Evolutionary conservation across 2,329 filamentous ascomycete genomes (phyloP).

Genomic region (Celoporthe dispersa): DNA sequence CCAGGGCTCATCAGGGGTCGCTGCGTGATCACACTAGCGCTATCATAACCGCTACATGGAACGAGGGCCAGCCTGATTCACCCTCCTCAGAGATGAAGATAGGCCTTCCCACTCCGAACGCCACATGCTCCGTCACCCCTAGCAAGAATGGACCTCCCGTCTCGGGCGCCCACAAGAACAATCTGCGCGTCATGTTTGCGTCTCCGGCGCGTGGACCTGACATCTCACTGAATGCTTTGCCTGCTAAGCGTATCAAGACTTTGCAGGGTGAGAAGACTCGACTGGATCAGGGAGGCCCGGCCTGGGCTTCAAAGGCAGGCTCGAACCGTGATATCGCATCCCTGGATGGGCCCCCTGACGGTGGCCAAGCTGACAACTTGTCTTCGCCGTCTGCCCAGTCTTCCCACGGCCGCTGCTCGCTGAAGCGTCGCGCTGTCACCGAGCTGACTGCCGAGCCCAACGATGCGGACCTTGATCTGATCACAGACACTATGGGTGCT

Average conservation of each 20-base stretch:
- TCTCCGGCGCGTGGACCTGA: not conserved
- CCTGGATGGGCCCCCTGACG: not conserved
- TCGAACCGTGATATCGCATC: not conserved
- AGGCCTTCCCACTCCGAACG: not conserved
- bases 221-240: not conserved
- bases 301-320: conserved; percentile 4
- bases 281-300: not conserved
- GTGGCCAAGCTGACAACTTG: not conserved
- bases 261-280: conserved; percentile 1
- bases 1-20: conserved; percentile 25
- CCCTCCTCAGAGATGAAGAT: conserved; percentile 39
- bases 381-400: not conserved
- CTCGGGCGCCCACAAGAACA: not conserved
- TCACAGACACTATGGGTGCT: conserved; percentile 94
- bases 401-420: no score
- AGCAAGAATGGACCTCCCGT: conserved; percentile 23
- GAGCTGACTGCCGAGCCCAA: conserved; percentile 25
- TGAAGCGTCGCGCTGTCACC: conserved; percentile 18
- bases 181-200: not conserved
- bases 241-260: conserved; percentile 27
- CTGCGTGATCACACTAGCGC: conserved; percentile 57
- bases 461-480: conserved; percentile 52
- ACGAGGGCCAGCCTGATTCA: conserved; percentile 65
- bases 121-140: conserved; percentile 13
- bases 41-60: conserved; percentile 62